Percentiles rank a stretch among this genome's conserved stretches.
Conservation (phyloP, 2,329 filamentous ascomycete species). For the Nemania diffusa region DNA sequence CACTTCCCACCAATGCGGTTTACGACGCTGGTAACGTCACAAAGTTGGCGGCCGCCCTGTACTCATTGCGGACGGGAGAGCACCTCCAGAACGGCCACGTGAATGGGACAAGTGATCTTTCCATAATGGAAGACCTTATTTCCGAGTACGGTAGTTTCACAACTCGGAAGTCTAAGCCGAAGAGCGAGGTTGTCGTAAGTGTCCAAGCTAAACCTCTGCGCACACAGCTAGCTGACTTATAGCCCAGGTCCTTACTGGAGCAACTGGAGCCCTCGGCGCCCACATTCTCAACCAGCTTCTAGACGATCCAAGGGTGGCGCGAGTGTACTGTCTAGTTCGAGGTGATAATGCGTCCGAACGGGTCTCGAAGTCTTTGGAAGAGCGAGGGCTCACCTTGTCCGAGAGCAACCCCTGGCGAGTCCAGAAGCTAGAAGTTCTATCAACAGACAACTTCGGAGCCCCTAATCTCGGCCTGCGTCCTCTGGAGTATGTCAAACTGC, state of each 20-base stretch:
- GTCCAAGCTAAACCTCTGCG: neutral
- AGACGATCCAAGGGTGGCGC: conserved; percentile 48
- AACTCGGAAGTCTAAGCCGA: conserved; percentile 29
- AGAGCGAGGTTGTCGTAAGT: conserved; percentile 42
- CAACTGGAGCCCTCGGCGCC: conserved; percentile 56
- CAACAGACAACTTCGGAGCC: conserved; percentile 53
- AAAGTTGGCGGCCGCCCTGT: conserved; percentile 51
- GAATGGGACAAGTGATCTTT: conserved; percentile 49
- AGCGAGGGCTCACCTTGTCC: conserved; percentile 36
- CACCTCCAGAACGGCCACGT: conserved; percentile 32
- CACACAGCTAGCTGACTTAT: conserved; percentile 14
- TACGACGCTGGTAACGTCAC: conserved; percentile 55
- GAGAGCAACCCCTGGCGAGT: conserved; percentile 31
- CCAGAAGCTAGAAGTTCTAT: conserved; percentile 50
- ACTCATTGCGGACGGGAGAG: conserved; percentile 44
- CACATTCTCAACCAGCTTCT: conserved; percentile 54
- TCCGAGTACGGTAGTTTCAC: conserved; percentile 57
- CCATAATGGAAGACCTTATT: conserved; percentile 52
- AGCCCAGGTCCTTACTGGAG: conserved; percentile 53
- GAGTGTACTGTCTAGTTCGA: conserved; percentile 53
- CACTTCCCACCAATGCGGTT: conserved; percentile 53
- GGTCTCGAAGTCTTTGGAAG: conserved; percentile 38
- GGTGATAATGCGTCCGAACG: conserved; percentile 37
- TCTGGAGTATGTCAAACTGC: conserved; percentile 45
- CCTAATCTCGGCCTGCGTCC: conserved; percentile 53